These are phyloP conservation scores for Chalciporus sphaerocephalus DNA, from an alignment of 768 basidiomycete genomes.

Conservation along the genomic window DNA sequence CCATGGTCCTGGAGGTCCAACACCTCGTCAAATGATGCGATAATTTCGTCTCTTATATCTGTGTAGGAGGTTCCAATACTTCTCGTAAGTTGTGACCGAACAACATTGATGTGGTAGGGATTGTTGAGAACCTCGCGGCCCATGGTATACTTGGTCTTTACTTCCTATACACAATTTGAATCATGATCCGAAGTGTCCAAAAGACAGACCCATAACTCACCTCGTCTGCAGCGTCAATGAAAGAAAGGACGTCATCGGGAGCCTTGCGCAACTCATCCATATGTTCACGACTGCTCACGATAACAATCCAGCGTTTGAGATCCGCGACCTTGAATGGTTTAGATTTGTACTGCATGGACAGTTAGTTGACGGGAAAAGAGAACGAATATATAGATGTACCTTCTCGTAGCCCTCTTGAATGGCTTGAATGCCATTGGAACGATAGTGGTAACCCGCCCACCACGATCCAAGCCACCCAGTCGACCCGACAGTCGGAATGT, in stretches of 20 bases:
- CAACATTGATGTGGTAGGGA: constrained; percentile 28
- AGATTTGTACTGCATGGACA: neutral
- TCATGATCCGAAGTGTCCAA: neutral
- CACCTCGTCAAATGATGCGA: constrained; percentile 34
- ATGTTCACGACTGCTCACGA: neutral
- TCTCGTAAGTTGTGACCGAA: constrained; percentile 33
- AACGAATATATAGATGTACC: neutral
- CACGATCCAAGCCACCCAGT: constrained; percentile 7
- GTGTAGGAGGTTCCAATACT: constrained; percentile 37
- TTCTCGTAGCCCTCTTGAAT: constrained; percentile 1
- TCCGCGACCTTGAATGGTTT: constrained; percentile 1
- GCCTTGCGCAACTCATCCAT: constrained; percentile 7
- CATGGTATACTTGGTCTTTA: constrained; percentile 39
- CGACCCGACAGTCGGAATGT: constrained; percentile 1
- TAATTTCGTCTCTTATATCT: constrained; percentile 42
- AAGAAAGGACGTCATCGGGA: constrained; percentile 1
- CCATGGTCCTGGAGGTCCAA: constrained; percentile 24
- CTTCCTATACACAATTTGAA: constrained; percentile 22
- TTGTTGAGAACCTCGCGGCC: constrained; percentile 29
- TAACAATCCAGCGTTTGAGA: neutral
- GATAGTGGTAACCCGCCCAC: constrained; percentile 1
- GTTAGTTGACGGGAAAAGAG: neutral
- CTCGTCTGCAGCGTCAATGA: neutral
- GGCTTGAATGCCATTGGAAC: neutral
- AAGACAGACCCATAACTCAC: no score